phyloP scores from a whole-genome alignment of 352 stramenopile genomes.

The Phytopythium cucurbitacearum region DNA sequence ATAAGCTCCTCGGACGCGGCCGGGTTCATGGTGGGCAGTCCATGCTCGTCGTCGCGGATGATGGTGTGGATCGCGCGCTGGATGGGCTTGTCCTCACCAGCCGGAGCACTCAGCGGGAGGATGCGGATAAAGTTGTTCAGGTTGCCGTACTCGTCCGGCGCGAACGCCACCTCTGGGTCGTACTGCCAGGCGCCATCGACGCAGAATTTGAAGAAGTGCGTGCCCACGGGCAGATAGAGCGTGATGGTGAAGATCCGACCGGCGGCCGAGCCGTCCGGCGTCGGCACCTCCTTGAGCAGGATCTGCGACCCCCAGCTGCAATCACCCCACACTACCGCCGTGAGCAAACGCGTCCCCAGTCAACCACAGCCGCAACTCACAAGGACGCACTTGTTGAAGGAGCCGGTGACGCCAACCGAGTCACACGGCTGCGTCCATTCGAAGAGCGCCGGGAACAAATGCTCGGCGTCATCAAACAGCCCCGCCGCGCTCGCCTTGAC shows the following conservation, averaged over 20 bases:
- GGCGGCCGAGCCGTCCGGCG: conserved; percentile 6
- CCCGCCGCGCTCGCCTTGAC: conserved; percentile 16
- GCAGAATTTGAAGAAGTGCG: conserved; percentile 78
- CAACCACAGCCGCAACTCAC: neutral
- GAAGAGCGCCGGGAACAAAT: conserved; percentile 53
- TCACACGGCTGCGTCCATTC: conserved; percentile 52
- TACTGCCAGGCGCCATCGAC: conserved; percentile 82
- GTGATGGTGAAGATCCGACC: conserved; percentile 25
- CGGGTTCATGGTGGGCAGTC: conserved; percentile 72
- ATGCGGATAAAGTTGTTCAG: conserved; percentile 87
- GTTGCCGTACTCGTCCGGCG: conserved; percentile 81
- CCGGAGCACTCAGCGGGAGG: conserved; percentile 12
- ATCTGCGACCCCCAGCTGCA: conserved; percentile 78
- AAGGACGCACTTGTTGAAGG: conserved; percentile 71
- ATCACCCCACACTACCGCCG: neutral
- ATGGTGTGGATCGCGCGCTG: conserved; percentile 68
- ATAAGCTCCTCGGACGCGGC: conserved; percentile 52
- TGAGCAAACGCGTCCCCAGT: neutral
- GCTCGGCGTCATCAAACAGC: conserved; percentile 37
- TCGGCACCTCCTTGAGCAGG: conserved; percentile 33
- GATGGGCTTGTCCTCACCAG: conserved; percentile 38
- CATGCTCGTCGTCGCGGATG: conserved; percentile 44
- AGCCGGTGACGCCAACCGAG: conserved; percentile 66
- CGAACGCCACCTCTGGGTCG: conserved; percentile 78
- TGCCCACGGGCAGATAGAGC: conserved; percentile 60